Conservation (phyloP, 2,329 filamentous ascomycete species). For the Penicillium paneum region DNA sequence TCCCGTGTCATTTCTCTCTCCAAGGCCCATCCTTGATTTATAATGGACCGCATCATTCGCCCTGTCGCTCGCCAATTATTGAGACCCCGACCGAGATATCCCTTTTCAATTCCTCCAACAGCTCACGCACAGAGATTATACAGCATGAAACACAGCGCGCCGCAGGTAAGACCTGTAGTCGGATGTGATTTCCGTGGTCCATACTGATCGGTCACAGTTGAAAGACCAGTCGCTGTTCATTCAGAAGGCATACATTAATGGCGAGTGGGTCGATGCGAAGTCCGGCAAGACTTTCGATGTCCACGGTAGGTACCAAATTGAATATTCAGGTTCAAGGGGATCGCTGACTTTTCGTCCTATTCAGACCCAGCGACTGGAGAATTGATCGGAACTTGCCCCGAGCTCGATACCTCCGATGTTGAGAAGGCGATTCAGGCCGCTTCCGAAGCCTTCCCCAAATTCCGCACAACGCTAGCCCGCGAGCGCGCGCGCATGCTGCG, state of each 20-base stretch:
- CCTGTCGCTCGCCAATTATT: conserved; percentile 38
- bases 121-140: conserved; percentile 38
- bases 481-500: conserved; percentile 61
- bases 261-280: conserved; percentile 81
- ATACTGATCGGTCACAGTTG: conserved; percentile 51
- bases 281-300: conserved; percentile 93
- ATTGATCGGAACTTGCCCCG: conserved; percentile 74
- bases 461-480: conserved; percentile 59
- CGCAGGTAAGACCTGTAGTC: conserved; percentile 31
- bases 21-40: not conserved
- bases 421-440: conserved; percentile 82
- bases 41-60: conserved; percentile 37
- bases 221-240: conserved; percentile 81
- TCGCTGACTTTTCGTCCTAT: not conserved
- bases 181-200: too few relatives aligned
- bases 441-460: conserved; percentile 62
- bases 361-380: conserved; percentile 78
- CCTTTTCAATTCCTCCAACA: conserved; percentile 33
- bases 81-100: conserved; percentile 35
- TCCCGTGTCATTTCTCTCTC: conserved; percentile 2
- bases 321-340: too few relatives aligned
- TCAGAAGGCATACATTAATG: conserved; percentile 81
- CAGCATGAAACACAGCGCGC: conserved; percentile 42
- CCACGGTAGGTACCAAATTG: conserved; percentile 50
- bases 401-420: conserved; percentile 76